phyloP scores from a whole-genome alignment of 805 yeast species.

The Candida tallmaniae region DNA sequence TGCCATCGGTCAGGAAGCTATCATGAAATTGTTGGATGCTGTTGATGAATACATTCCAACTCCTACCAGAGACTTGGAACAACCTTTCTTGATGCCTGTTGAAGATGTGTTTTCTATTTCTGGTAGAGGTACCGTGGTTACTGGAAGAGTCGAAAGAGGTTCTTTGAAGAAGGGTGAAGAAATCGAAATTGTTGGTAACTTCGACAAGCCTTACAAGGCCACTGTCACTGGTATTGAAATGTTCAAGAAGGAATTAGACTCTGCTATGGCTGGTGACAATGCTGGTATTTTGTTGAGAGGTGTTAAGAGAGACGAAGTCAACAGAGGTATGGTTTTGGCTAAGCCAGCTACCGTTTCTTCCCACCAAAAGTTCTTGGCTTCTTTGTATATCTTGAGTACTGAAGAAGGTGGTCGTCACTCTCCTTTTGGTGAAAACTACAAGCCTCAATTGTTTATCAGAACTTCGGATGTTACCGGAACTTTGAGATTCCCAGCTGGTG shows the following conservation, averaged over 20 bases:
- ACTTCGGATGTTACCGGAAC: constrained; percentile 93
- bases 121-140: constrained; percentile 99
- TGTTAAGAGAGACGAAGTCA: constrained; percentile 93
- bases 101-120: constrained; percentile 97
- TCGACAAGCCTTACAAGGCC: constrained; percentile 82
- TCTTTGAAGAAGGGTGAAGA: constrained; percentile 96
- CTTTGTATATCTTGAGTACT: constrained; percentile 85
- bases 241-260: constrained; percentile 98
- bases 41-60: constrained; percentile 95
- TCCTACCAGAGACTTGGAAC: constrained; percentile 92
- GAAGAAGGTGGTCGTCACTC: constrained; percentile 99
- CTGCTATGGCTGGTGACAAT: constrained; percentile 98
- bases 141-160: constrained; percentile 99
- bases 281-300: constrained; percentile 98
- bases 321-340: constrained; percentile 96
- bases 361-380: constrained; percentile 90
- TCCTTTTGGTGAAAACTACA: constrained; percentile 93
- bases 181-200: constrained; percentile 92
- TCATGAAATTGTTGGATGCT: constrained; percentile 79
- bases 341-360: constrained; percentile 90
- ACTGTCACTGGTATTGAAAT: constrained; percentile 98
- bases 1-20: constrained; percentile 87
- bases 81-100: constrained; percentile 94
- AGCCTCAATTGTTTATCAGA: constrained; percentile 96
- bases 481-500: constrained; percentile 77